Base-by-base conservation (phyloP, 257 asterid genomes). In the Forsythia suspensa region DNA sequence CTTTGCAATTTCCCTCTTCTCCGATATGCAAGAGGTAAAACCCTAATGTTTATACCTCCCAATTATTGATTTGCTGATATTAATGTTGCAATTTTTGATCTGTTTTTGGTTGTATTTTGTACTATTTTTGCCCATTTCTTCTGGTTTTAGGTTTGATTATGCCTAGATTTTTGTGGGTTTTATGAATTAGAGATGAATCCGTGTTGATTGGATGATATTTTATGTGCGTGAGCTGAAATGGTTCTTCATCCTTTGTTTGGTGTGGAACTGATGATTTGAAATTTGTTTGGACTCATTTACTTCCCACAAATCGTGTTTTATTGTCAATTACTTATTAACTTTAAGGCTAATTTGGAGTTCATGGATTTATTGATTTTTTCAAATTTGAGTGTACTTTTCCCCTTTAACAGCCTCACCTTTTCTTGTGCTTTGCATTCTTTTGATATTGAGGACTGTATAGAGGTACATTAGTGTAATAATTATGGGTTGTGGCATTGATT, bases 11-110 rank as follows among this genome's bases (percentile, higher is more conserved):
- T 10, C 51, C 59, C 6, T 4, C 15, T 51, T 4, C 57, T 11
- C 5, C 4, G 84, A 75, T 70, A 83, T 83, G 89, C 87, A 74
- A 80, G 80, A 82, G 89, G 86, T 82, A 82, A 79, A 85, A 82
- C 85, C 82, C 85, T 83, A 80, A 38, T 51, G 52, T 18, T 16
- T 61, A 70, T 38, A 44, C 51, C 15, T 12, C 51, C 51, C 15
- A 44, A 10, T 43, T 2, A 43, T 43, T 9, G 48, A 43, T 44
- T 44, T 44, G 15, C 11, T 10, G 51, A 44, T 44, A 10, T 43
- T 67, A 4, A 51, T 51, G 20, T 12, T 51, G 6, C 59, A 16
- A 16, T 3, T 3, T 61, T 76, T 20, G 15, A 13, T 29, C 38
- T 51, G 11, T 57, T 41, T 44, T 16, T 37, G 40, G 67, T 61